Percentiles rank a stretch among this genome's conserved stretches.
Evolutionary conservation across 2,329 filamentous ascomycete species (phyloP).

Genomic region (Talaromyces islandicus): DNA sequence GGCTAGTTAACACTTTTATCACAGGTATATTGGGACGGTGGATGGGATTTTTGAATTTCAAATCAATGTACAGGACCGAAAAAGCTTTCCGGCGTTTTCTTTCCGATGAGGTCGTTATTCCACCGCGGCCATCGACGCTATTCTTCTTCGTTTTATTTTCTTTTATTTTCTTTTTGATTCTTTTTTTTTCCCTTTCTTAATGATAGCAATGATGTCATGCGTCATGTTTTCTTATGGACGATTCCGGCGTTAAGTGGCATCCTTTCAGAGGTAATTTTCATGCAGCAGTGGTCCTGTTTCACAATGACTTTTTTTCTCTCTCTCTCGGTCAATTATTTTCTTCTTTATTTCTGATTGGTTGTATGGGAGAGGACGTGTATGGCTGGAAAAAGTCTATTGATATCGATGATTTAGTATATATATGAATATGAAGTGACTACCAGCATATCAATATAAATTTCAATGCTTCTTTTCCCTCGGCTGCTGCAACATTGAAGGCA

Average conservation of each 20-base stretch:
- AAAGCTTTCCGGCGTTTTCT: slow-evolving; percentile 40
- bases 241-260: not conserved
- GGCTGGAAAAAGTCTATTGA: not conserved
- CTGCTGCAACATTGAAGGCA: too few species aligned
- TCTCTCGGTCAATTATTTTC: not conserved
- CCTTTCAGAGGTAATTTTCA: not conserved
- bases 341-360: not conserved
- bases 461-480: not conserved
- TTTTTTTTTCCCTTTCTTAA: not conserved
- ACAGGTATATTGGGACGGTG: slow-evolving; percentile 43
- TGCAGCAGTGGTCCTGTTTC: not conserved
- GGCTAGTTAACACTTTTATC: slow-evolving; percentile 11
- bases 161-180: not conserved
- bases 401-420: not conserved
- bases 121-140: not conserved
- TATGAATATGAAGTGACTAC: not conserved
- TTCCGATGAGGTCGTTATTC: slow-evolving; percentile 27
- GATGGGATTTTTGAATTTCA: slow-evolving; percentile 44
- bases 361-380: not conserved
- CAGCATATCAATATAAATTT: not conserved
- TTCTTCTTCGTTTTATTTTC: not conserved
- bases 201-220: not conserved
- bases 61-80: slow-evolving; percentile 42
- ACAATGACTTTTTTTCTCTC: not conserved
- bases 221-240: not conserved